A percentile compares a stretch with the other conserved stretches of the same genome.
Evolutionary conservation across 805 yeast genomes (phyloP).

Genomic region (Cyberlindnera veronae): DNA sequence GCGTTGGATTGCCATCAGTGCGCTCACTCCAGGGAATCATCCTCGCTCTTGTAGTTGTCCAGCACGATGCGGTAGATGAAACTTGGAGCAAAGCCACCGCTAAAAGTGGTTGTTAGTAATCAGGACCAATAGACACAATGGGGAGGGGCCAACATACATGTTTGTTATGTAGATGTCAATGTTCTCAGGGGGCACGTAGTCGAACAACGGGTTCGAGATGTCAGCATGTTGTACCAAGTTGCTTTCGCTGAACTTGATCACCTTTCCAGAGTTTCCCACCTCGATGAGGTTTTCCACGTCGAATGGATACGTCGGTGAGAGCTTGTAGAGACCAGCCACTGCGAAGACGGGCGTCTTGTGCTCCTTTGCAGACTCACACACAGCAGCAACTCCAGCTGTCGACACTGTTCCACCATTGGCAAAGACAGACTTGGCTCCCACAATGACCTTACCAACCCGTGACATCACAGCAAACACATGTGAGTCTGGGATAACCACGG

Average conservation of each 20-base stretch:
- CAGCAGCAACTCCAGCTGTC: conserved; percentile 86
- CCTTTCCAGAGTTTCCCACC: conserved; percentile 92
- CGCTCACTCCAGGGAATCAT: conserved; percentile 52
- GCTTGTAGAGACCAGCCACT: conserved; percentile 89
- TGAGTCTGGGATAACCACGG: conserved; percentile 89
- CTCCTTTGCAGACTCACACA: conserved; percentile 93
- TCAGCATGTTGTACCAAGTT: conserved; percentile 68
- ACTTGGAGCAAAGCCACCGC: conserved; percentile 93
- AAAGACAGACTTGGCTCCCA: conserved; percentile 89
- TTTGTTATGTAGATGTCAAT: conserved; percentile 93
- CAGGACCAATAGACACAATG: no score
- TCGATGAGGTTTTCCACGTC: conserved; percentile 80
- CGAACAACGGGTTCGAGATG: conserved; percentile 84
- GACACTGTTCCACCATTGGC: conserved; percentile 95
- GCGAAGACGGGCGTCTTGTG: conserved; percentile 95
- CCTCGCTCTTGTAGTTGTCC: conserved; percentile 89
- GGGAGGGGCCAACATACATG: conserved; percentile 37
- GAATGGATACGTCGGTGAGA: conserved; percentile 86
- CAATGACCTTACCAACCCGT: conserved; percentile 90
- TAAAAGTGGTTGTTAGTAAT: conserved; percentile 21
- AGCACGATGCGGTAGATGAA: conserved; percentile 92
- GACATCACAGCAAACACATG: conserved; percentile 95
- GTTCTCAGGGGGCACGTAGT: conserved; percentile 90
- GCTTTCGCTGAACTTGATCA: conserved; percentile 70
- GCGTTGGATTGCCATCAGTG: neutral